Evolutionary conservation across 441 rosid species (phyloP).

Genomic region (Kokia cookei): DNA sequence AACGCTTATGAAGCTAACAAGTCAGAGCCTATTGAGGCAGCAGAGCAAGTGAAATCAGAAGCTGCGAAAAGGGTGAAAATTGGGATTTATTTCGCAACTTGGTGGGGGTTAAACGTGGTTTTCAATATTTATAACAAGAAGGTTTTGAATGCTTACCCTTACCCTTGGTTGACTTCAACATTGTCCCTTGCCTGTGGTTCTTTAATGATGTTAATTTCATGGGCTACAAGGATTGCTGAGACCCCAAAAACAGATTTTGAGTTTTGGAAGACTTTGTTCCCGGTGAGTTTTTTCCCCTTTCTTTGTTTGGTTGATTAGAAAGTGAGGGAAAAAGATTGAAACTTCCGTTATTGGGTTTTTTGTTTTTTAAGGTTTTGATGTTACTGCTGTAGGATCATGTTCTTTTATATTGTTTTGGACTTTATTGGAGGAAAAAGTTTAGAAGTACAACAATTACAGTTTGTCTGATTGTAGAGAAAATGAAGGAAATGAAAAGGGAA

Average conservation of each 20-base stretch:
- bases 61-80: constrained; percentile 60
- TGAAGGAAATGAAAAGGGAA: constrained; percentile 18
- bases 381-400: constrained; percentile 13
- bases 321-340: constrained; percentile 12
- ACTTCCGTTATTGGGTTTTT: constrained; percentile 37
- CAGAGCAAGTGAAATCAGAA: constrained; percentile 30
- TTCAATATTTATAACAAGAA: constrained; percentile 94
- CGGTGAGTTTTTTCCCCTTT: constrained; percentile 50
- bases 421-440: neutral
- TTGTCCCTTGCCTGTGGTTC: constrained; percentile 94
- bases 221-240: constrained; percentile 80
- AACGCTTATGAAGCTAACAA: constrained; percentile 73
- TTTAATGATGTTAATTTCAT: constrained; percentile 83
- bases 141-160: constrained; percentile 91
- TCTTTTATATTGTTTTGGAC: constrained; percentile 10
- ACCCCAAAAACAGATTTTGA: constrained; percentile 83
- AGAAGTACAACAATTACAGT: constrained; percentile 8
- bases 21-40: constrained; percentile 42
- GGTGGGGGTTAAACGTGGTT: constrained; percentile 95
- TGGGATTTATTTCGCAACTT: constrained; percentile 78
- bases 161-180: constrained; percentile 90
- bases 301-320: constrained; percentile 18
- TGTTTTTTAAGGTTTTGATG: constrained; percentile 21
- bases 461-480: constrained; percentile 32
- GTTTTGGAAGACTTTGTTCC: constrained; percentile 90